These are phyloP conservation scores for Wickerhamiella parazyma DNA, from an alignment of 805 yeast genomes.

Conservation along the genomic window DNA sequence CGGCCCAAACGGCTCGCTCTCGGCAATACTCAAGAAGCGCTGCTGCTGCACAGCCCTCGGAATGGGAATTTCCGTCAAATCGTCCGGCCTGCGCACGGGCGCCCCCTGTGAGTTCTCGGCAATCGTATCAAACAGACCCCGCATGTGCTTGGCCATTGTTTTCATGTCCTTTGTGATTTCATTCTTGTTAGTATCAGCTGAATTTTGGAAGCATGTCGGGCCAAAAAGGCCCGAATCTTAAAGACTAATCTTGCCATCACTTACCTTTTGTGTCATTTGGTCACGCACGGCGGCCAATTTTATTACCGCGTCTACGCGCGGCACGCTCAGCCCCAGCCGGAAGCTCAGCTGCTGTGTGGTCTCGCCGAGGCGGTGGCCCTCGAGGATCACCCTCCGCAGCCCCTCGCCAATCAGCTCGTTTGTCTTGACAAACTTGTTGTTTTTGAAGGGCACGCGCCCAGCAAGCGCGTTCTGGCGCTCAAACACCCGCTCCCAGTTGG, in stretches of 20 bases:
- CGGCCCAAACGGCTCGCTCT: slow-evolving; percentile 91
- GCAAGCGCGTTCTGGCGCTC: slow-evolving; percentile 11
- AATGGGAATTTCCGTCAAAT: slow-evolving; percentile 86
- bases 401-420: slow-evolving; percentile 45
- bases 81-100: slow-evolving; percentile 39
- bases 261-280: slow-evolving; percentile 43
- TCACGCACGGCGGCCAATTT: slow-evolving; percentile 54
- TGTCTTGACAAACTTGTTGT: slow-evolving; percentile 55
- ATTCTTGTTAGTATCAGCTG: slow-evolving; percentile 25
- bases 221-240: slow-evolving; percentile 53
- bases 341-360: slow-evolving; percentile 64
- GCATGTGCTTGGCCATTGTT: slow-evolving; percentile 48
- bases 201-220: slow-evolving; percentile 16
- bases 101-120: slow-evolving; percentile 16
- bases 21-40: slow-evolving; percentile 78
- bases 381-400: slow-evolving; percentile 46
- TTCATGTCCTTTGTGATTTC: slow-evolving; percentile 41
- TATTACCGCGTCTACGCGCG: slow-evolving; percentile 79
- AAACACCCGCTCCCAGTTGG: slow-evolving; percentile 23
- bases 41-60: slow-evolving; percentile 72
- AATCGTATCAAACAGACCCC: slow-evolving; percentile 63
- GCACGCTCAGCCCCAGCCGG: slow-evolving; percentile 64
- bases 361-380: slow-evolving; percentile 40
- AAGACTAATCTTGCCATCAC: slow-evolving; percentile 62
- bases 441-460: slow-evolving; percentile 60